Conservation (phyloP, 2,329 filamentous ascomycete species). For the Apiospora phragmitis region DNA sequence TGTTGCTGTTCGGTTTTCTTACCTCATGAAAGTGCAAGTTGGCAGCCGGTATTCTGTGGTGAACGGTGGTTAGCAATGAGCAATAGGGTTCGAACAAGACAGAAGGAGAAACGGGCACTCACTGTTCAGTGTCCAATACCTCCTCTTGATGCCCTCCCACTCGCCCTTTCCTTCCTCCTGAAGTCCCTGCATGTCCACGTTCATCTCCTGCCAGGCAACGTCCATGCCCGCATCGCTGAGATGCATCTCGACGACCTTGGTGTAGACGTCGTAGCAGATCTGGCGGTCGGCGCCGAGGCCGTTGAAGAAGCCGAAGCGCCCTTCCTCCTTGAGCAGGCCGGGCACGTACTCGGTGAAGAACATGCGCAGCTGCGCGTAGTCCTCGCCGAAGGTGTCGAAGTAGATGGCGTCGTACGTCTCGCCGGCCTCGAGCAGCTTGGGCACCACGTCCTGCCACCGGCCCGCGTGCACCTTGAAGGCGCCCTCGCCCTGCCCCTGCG, state of each 20-base stretch:
- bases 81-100: neutral
- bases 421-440: conserved; percentile 65
- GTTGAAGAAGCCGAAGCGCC: conserved; percentile 86
- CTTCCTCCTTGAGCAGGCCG: conserved; percentile 68
- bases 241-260: conserved; percentile 88
- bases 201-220: conserved; percentile 78
- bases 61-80: conserved; percentile 20
- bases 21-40: conserved; percentile 72
- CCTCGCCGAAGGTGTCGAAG: conserved; percentile 97
- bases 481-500: no score
- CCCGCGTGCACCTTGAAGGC: conserved; percentile 74
- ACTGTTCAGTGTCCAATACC: conserved; percentile 86
- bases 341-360: conserved; percentile 91
- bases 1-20: conserved; percentile 29
- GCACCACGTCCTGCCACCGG: conserved; percentile 79
- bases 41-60: conserved; percentile 68
- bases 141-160: conserved; percentile 85
- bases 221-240: conserved; percentile 86
- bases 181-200: conserved; percentile 67
- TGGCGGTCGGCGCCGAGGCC: conserved; percentile 89
- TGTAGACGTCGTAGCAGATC: conserved; percentile 96
- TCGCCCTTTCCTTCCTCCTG: conserved; percentile 68
- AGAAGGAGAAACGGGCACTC: conserved; percentile 32
- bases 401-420: conserved; percentile 85
- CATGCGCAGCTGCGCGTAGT: conserved; percentile 78